Percentiles rank a stretch among this genome's conserved stretches.
Evolutionary conservation across 2,329 filamentous ascomycete species (phyloP).

Genomic region (Neonectria sp.): DNA sequence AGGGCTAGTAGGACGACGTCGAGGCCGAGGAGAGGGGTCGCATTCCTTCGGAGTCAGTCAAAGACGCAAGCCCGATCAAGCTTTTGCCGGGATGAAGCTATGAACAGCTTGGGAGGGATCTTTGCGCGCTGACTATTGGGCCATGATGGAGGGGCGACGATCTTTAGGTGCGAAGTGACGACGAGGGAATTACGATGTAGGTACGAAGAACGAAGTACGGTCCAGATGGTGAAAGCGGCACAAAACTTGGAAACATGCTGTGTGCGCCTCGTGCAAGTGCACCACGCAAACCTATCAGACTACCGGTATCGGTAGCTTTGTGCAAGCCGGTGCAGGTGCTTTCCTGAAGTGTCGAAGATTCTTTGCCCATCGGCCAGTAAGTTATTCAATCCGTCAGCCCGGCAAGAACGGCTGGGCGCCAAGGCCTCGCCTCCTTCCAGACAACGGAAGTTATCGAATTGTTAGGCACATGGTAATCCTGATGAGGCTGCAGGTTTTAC

Average conservation of each 20-base stretch:
- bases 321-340: not conserved
- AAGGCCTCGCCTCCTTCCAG: conserved; percentile 16
- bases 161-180: conserved; percentile 10
- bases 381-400: not conserved
- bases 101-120: conserved; percentile 6
- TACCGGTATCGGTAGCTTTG: not conserved
- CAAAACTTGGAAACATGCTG: conserved; percentile 19
- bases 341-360: not conserved
- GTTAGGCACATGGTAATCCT: not conserved
- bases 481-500: not conserved
- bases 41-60: conserved; percentile 28
- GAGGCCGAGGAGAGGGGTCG: conserved; percentile 26
- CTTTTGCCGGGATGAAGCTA: conserved; percentile 23
- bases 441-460: conserved; percentile 1
- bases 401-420: conserved; percentile 23
- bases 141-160: not conserved
- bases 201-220: conserved; percentile 1
- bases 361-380: conserved; percentile 10
- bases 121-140: conserved; percentile 24
- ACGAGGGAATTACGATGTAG: conserved; percentile 12
- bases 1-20: conserved; percentile 15
- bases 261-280: conserved; percentile 1
- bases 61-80: conserved; percentile 25
- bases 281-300: not conserved
- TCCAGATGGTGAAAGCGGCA: conserved; percentile 2